Evolutionary conservation across 176 grass and related monocot genomes (phyloP).

Genomic region (Phoenix dactylifera): DNA sequence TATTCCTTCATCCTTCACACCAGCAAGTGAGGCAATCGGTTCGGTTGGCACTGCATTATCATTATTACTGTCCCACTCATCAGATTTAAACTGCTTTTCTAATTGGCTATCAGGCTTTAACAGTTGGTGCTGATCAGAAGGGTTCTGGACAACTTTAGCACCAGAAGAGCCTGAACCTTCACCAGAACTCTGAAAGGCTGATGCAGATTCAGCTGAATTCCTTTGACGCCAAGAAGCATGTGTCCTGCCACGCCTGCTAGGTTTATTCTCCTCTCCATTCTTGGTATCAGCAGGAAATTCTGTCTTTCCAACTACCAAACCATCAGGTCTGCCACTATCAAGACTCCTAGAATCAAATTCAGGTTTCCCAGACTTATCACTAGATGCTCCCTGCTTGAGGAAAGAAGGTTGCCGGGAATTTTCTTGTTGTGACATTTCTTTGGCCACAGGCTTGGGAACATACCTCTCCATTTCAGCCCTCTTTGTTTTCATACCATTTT

Average conservation of each 20-base stretch:
- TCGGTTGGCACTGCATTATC: slow-evolving; percentile 21
- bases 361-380: slow-evolving; percentile 7
- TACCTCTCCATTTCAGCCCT: slow-evolving; percentile 99
- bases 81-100: slow-evolving; percentile 27
- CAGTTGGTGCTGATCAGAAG: slow-evolving; percentile 25
- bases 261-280: slow-evolving; percentile 57
- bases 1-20: slow-evolving; percentile 35
- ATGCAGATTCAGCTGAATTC: slow-evolving; percentile 44
- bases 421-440: slow-evolving; percentile 56
- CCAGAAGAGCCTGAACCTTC: slow-evolving; percentile 25
- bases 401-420: slow-evolving; percentile 28
- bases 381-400: slow-evolving; percentile 13
- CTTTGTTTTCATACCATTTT: slow-evolving; percentile 52
- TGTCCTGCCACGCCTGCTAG: slow-evolving; percentile 48
- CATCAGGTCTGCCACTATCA: slow-evolving; percentile 31
- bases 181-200: slow-evolving; percentile 21
- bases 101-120: slow-evolving; percentile 24
- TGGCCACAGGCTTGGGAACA: slow-evolving; percentile 81
- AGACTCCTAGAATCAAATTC: slow-evolving; percentile 20
- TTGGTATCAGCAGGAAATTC: slow-evolving; percentile 37
- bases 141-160: slow-evolving; percentile 28
- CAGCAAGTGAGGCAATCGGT: slow-evolving; percentile 12
- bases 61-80: slow-evolving; percentile 17
- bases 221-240: slow-evolving; percentile 90
- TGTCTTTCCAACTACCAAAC: slow-evolving; percentile 30